A percentile compares a stretch with the other conserved stretches of the same genome.
These are phyloP conservation scores for Astrocystis sublimbata DNA, from an alignment of 495 filamentous ascomycete species.

Conservation along the genomic window DNA sequence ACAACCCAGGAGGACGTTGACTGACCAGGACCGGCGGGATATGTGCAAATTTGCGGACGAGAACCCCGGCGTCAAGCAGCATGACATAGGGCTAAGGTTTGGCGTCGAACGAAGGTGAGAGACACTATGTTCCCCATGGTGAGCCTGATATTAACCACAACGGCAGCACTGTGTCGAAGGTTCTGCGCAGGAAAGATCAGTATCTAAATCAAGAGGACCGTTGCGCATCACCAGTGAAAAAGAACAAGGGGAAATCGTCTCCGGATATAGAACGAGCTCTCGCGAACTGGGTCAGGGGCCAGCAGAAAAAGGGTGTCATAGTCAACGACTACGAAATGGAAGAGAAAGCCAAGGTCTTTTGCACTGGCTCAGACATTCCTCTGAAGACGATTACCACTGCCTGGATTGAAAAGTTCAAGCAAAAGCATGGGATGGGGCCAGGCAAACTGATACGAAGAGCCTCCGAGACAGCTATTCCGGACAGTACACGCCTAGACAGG, in stretches of 20 bases:
- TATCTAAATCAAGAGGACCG: constrained; percentile 90
- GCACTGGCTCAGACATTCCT: constrained; percentile 74
- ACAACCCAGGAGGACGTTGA: constrained; percentile 84
- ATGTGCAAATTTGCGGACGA: constrained; percentile 98
- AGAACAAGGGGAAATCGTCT: constrained; percentile 85
- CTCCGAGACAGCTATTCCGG: constrained; percentile 65
- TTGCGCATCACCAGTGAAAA: constrained; percentile 83
- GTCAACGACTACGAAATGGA: constrained; percentile 82
- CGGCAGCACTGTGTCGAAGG: constrained; percentile 95
- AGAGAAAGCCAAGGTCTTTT: constrained; percentile 87
- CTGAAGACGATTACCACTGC: constrained; percentile 70
- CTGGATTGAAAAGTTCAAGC: constrained; percentile 97
- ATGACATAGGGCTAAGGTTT: constrained; percentile 95
- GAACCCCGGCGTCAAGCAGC: constrained; percentile 93
- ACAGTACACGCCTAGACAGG: constrained; percentile 55
- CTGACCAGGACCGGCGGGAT: constrained; percentile 82
- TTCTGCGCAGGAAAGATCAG: constrained; percentile 93
- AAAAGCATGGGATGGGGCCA: constrained; percentile 77
- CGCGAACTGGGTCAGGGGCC: constrained; percentile 82
- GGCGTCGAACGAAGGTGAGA: constrained; percentile 96
- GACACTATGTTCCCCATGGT: constrained; percentile 1
- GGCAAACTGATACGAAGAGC: constrained; percentile 64
- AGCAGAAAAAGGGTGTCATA: constrained; percentile 71
- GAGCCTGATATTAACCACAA: constrained; percentile 3
- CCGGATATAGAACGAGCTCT: constrained; percentile 91